These are phyloP conservation scores for Aspergillus pseudonomiae DNA, from an alignment of 2,329 filamentous ascomycete genomes.

Conservation along the genomic window DNA sequence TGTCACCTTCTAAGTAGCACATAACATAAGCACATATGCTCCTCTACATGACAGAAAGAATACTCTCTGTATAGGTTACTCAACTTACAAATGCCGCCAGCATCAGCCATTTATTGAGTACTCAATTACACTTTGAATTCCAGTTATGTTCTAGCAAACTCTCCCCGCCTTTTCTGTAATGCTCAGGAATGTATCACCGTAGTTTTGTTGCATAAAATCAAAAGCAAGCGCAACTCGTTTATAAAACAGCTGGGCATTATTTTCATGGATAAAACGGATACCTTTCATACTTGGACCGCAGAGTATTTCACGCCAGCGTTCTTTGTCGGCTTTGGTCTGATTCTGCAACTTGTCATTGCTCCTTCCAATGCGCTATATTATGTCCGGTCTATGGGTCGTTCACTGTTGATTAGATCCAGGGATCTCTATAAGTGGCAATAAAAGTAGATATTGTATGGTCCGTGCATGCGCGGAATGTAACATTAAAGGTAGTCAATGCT, in stretches of 20 bases:
- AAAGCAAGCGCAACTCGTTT: not conserved
- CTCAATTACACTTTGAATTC: not conserved
- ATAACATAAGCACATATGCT: not conserved
- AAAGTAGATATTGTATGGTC: too few species aligned
- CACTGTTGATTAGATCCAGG: too few species aligned
- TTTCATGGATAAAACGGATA: not conserved
- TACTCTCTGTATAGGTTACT: not conserved
- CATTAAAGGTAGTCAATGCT: too few species aligned
- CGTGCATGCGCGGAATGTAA: too few species aligned
- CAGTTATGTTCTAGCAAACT: not conserved
- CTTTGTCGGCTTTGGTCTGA: too few species aligned
- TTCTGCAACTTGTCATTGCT: too few species aligned
- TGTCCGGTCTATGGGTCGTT: too few species aligned
- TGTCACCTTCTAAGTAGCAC: conserved; percentile 15
- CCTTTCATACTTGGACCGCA: not conserved
- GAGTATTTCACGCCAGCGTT: too few species aligned
- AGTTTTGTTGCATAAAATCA: not conserved
- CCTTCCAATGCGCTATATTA: too few species aligned
- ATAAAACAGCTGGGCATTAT: rapidly evolving
- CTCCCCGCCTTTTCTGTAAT: not conserved
- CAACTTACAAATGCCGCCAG: not conserved
- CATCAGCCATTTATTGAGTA: not conserved
- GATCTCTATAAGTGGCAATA: too few species aligned
- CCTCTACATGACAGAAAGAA: not conserved
- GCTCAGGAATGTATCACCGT: not conserved